A percentile compares a stretch with the other conserved stretches of the same genome.
These are phyloP conservation scores for Lotmaria passim DNA, from an alignment of 208 protist genomes.

Conservation along the genomic window DNA sequence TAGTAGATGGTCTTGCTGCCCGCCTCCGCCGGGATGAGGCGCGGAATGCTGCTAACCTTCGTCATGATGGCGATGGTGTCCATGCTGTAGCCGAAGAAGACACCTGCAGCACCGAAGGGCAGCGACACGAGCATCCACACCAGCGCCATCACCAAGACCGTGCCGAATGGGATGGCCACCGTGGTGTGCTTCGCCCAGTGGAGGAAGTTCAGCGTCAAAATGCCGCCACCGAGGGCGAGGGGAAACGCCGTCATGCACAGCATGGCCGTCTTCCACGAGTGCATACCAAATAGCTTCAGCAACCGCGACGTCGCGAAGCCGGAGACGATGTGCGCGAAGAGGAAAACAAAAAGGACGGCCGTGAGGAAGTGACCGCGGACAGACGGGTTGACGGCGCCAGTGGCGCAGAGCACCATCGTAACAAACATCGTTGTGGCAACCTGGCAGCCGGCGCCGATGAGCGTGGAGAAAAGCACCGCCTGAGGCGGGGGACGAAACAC, in stretches of 20 bases:
- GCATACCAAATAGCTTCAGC: conserved; percentile 85
- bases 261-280: conserved; percentile 87
- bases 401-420: conserved; percentile 62
- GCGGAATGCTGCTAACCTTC: conserved; percentile 94
- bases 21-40: conserved; percentile 89
- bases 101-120: conserved; percentile 92
- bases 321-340: conserved; percentile 66
- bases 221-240: conserved; percentile 34
- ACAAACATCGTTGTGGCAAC: conserved; percentile 69
- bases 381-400: conserved; percentile 90
- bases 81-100: conserved; percentile 91
- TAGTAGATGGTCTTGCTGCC: conserved; percentile 39
- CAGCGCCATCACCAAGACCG: conserved; percentile 48
- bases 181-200: conserved; percentile 62
- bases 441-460: conserved; percentile 93
- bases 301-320: conserved; percentile 91
- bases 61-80: conserved; percentile 64
- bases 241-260: conserved; percentile 51
- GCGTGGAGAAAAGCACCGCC: conserved; percentile 74
- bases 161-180: conserved; percentile 69
- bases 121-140: conserved; percentile 93
- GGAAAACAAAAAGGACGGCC: conserved; percentile 69
- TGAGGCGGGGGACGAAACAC: conserved; percentile 93
- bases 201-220: conserved; percentile 73
- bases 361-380: conserved; percentile 92